These are phyloP conservation scores for Sugiyamaella americana DNA, from an alignment of 805 yeast species.

Conservation along the genomic window DNA sequence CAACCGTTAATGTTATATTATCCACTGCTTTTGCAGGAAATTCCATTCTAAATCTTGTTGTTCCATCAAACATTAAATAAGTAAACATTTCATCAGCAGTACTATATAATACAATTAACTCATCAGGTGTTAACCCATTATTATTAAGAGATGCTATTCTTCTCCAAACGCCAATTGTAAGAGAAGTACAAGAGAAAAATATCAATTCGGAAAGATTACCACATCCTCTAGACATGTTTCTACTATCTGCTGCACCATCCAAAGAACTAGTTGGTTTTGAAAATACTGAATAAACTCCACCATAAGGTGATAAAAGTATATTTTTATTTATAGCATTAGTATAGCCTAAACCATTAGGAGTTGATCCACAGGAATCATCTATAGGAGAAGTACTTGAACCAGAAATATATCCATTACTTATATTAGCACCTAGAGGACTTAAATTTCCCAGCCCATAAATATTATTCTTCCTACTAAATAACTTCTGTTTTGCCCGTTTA, in stretches of 20 bases:
- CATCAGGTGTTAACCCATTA: conserved; percentile 4
- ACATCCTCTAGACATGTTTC: not conserved
- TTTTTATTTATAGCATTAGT: too few species aligned
- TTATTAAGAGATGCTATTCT: conserved; percentile 1
- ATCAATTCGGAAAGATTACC: not conserved
- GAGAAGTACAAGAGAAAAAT: conserved; percentile 8
- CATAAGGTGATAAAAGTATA: not conserved
- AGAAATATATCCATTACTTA: not conserved
- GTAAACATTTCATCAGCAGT: conserved; percentile 14
- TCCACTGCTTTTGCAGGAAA: conserved; percentile 12
- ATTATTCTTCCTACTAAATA: conserved; percentile 6
- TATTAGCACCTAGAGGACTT: not conserved
- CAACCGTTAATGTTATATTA: conserved; percentile 5
- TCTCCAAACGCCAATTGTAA: conserved; percentile 14
- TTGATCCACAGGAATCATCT: not conserved
- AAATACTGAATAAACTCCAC: not conserved
- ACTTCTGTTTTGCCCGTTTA: conserved; percentile 34
- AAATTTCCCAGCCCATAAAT: not conserved
- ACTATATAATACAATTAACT: conserved; percentile 15
- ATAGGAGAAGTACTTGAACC: not conserved
- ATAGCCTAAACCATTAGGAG: not conserved
- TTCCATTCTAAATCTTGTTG: conserved; percentile 13
- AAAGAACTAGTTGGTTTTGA: not conserved
- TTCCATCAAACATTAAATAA: conserved; percentile 12
- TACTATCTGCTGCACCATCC: too few species aligned